Base-by-base conservation (phyloP, 2,329 filamentous ascomycete genomes). In the Diaporthe vexans region DNA sequence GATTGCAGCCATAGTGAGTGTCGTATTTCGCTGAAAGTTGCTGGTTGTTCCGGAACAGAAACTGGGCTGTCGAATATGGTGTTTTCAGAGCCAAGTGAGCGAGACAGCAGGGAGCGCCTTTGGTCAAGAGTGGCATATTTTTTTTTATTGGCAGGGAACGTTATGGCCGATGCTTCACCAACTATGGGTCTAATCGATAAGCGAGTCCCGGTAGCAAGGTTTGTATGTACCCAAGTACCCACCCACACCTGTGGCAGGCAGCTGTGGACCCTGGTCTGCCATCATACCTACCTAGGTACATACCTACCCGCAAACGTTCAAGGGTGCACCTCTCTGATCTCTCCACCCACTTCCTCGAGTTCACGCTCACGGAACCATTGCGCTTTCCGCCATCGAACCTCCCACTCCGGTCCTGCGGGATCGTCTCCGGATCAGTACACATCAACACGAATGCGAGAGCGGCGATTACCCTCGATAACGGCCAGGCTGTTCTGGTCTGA, bases 1-100 rank as follows among this genome's bases (percentile, higher is more conserved):
- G 78, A 98, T 95, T 24, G 94, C 92, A 77, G 95, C 92, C 96
- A 98, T 98, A 76, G 79, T 86, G 73, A 77, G 56, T 71, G 58
- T 69, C 59, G 76, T 73, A 75, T 19, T 1, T 43, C 37, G 26
- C 29, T 54, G 8, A n/a, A 58, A 11, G n/a, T 5, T 13, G 26
- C 40, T 7, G 35, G 40, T 2, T 43, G 3, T 63, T 59, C 17
- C 19, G 17, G 24, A 6, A 3, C 51, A 33, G 57, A 61, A 58
- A 19, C 15, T n/a, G 15, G 54, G 37, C 33, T 37, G 43, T 54
- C 13, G 29, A 43, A 8, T 40, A 17, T 35, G 37, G 33, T 29
- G 24, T n/a, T 24, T 69, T 59, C 68, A 59, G 40, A 71, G 46
- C 48, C 48, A 29, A 58, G 40, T 48, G 29, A 37, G 29, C 46